Evolutionary conservation across 352 stramenopile genomes (phyloP), one percentile per base, ranked within the genome.

Genomic region (Pythium phragmitis): DNA sequence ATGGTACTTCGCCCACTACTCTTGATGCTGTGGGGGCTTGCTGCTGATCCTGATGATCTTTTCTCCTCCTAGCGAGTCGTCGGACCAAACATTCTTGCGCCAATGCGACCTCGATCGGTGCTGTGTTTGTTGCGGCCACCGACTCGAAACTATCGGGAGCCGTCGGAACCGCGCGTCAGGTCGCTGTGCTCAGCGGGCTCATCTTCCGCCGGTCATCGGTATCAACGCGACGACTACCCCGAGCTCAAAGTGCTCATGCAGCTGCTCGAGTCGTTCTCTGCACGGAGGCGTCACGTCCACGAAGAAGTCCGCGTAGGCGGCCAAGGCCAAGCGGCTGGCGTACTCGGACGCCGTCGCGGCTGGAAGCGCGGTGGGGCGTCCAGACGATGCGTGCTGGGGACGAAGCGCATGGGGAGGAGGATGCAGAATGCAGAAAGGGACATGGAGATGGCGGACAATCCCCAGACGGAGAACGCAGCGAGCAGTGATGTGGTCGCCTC

Each of bases 241-340:
- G 76, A 84, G 21, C 61, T 93, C 23, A 74, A 80, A 17, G 70
- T 79, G 66, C 54, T 93, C 39, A 93, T 93, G 84, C 67, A 74
- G 56, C 50, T 84, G 48, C 55, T 91, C 19, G 58, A 75, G 17
- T 80, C 77, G 19, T 77, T 89, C 54, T 79, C 77, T 8, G 66
- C 39, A 46, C 12, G 11, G 39, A 4, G 54, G 16, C n/a, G 9
- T 19, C n/a, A 33, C 48, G 52, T n/a, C 46, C 17, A 30, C 5
- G 21, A 26, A 34, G 17, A 23, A 46, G 23, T 17, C 21, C 7
- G 58, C 11, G 30, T 30, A 57, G 34, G 41, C 7, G 12, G 12
- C 19, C 34, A 5, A 47, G 7, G 30, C 12, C 2, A 30, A 61
- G 6, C 34, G 34, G 7, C 7, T 12, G 7, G n/a, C 17, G n/a